Evolutionary conservation across 106 monocot species (phyloP), one percentile per base, ranked within the genome.

Genomic region (Dactylorhiza incarnata): DNA sequence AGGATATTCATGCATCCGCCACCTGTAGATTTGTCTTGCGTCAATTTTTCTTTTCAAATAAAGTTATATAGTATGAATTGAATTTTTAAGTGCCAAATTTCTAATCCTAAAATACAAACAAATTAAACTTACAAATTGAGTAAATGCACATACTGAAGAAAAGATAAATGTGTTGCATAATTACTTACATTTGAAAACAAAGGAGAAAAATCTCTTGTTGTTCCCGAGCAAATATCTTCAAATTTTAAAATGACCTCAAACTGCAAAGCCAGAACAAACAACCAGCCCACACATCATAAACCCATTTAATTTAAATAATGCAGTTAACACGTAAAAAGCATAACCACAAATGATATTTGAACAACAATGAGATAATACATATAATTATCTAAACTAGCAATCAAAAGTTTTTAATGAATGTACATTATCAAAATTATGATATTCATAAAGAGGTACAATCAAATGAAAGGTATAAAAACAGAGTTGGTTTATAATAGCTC

Each of bases 191-290:
- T 52, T 49, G 89, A 72, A 69, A 99, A 94, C 49, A 86, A 63
- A 63, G 89, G 87, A 73, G 85, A 70, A 66, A 90, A 89, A 49
- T 90, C 90, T 81, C 71, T 86, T 24, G 79, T 75, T 46, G 83
- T 86, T 51, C 92, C 92, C 55, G 78, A 61, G 77, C 90, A 95
- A 75, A 95, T 95, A 78, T 95, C 92, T 74, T 95, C 95, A 73
- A 93, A 92, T 73, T 97, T 94, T 73, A 94, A 25, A 71, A 97
- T 84, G 43, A 89, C 77, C 80, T 91, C 93, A 77, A 94, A 87
- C 93, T 94, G 79, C 51, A 78, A 53, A 53, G 63, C 54, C 75
- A 84, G 72, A 10, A 74, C 15, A 13, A 46, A 43, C 20, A 75
- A 49, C 2, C 22, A 75, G 15, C 53, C 20, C 16, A 10, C 20